Base-by-base conservation (phyloP, 257 asterid genomes). In the Solanum verrucosum region DNA sequence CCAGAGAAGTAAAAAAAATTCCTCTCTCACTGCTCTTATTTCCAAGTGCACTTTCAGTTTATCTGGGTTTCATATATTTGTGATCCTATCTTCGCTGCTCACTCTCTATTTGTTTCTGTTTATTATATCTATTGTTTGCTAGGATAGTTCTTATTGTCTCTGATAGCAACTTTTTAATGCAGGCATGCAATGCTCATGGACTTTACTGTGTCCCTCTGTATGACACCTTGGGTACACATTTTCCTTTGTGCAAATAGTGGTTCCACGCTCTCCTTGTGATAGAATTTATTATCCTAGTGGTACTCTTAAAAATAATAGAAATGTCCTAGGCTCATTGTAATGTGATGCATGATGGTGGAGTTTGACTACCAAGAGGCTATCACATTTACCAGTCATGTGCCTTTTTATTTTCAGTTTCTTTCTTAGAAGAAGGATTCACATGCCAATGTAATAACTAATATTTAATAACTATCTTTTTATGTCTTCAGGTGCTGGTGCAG, bases 101-200 rank as follows among this genome's bases (percentile, higher is more conserved):
- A 21, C 31, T 42, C 40, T 38, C 20, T 21, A 34, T 72, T 14
- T 15, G 71, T 44, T 35, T 13, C 44, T 52, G 10, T 10, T 25
- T 81, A 81, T 46, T 0, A 29, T 20, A 81, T 81, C 18, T 46
- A 84, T 37, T 15, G 83, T 29, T 70, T 71, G 7, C 34, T 33
- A 4, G 68, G 21, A 0, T 31, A 83, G 13, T 86, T n/a, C 33
- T 40, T 40, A 86, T 83, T 59, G 88, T 31, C 68, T 84, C 83
- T 92, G 88, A 92, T 85, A 49, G 40, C 52, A 52, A 87, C 38
- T 49, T 87, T 88, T 38, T 90, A 67, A 71, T 93, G 95, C 95
- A 97, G 99, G 99, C 99, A 20, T 97, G 99, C 87, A 97, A 97
- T 92, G 98, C 98, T 90, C 99, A 95, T 88, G 99, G 98, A 63